Conservation (phyloP, 1,284 basidiomycete species). For the Cryptococcus sp. region DNA sequence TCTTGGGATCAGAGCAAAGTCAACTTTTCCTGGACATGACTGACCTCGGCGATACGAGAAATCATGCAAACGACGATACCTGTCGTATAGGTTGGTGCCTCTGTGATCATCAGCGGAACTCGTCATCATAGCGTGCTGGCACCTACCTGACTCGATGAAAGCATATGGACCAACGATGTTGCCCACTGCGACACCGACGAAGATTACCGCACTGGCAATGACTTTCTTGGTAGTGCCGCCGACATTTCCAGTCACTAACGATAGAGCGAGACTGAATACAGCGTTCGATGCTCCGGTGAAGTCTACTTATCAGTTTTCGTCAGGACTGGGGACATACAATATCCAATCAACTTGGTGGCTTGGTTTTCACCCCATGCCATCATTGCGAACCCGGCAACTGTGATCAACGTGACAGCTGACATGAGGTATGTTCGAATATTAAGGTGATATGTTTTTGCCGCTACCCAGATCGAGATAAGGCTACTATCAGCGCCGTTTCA, state of each 20-base stretch:
- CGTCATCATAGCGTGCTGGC: too few species aligned
- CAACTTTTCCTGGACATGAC: slow-evolving; percentile 50
- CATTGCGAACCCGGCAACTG: slow-evolving; percentile 27
- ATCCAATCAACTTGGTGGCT: background rate
- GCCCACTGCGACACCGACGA: slow-evolving; percentile 18
- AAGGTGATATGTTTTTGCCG: slow-evolving; percentile 39
- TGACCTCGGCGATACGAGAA: slow-evolving; percentile 47
- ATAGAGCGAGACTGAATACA: slow-evolving; percentile 51
- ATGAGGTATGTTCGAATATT: slow-evolving; percentile 43
- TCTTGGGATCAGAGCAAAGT: slow-evolving; percentile 44
- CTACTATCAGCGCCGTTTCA: background rate
- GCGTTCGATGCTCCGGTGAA: slow-evolving; percentile 51
- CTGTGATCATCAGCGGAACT: too few species aligned
- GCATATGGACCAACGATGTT: slow-evolving; percentile 44
- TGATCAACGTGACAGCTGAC: slow-evolving; percentile 44
- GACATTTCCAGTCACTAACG: slow-evolving; percentile 52
- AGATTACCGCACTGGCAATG: slow-evolving; percentile 6
- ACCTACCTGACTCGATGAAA: slow-evolving; percentile 15
- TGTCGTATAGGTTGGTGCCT: slow-evolving; percentile 13
- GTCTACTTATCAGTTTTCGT: slow-evolving; percentile 8
- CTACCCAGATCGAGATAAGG: slow-evolving; percentile 38
- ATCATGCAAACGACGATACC: slow-evolving; percentile 28
- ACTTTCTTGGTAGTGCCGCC: slow-evolving; percentile 53
- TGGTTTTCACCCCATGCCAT: background rate
- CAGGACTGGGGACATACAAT: background rate